Conservation (phyloP, 2,329 filamentous ascomycete genomes). For the Beauveria rudraprayagi region DNA sequence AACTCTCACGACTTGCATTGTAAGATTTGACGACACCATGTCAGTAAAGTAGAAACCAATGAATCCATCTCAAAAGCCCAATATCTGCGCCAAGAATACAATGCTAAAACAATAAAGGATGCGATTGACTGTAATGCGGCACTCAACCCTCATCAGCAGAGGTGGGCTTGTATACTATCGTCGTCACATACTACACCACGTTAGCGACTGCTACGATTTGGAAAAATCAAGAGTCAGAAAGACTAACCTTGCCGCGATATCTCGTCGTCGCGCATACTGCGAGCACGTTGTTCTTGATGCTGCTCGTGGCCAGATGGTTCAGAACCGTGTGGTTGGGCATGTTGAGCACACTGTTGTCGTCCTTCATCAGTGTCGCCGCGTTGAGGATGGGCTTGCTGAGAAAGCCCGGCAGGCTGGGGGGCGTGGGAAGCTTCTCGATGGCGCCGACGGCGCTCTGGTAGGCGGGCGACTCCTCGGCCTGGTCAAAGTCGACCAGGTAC, state of each 20-base stretch:
- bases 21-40: background rate
- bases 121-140: background rate
- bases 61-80: constrained; percentile 2
- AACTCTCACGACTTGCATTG: background rate
- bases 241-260: constrained; percentile 81
- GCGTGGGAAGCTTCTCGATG: constrained; percentile 71
- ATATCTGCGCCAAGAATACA: background rate
- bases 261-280: constrained; percentile 95
- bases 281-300: constrained; percentile 92
- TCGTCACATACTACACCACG: constrained; percentile 74
- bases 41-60: background rate
- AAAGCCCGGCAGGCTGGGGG: constrained; percentile 82
- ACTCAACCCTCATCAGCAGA: constrained; percentile 39
- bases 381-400: constrained; percentile 92
- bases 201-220: background rate
- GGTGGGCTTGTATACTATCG: constrained; percentile 93
- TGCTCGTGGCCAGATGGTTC: constrained; percentile 94
- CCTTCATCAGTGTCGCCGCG: constrained; percentile 83
- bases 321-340: constrained; percentile 96
- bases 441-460: constrained; percentile 70
- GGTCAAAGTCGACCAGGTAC: constrained; percentile 81
- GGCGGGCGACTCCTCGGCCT: constrained; percentile 65
- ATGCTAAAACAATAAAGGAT: background rate
- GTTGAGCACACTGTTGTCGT: constrained; percentile 93
- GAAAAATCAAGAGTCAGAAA: background rate